Evolutionary conservation across 164 flowering plant species (phyloP).

Genomic region (Pachysandra terminalis): DNA sequence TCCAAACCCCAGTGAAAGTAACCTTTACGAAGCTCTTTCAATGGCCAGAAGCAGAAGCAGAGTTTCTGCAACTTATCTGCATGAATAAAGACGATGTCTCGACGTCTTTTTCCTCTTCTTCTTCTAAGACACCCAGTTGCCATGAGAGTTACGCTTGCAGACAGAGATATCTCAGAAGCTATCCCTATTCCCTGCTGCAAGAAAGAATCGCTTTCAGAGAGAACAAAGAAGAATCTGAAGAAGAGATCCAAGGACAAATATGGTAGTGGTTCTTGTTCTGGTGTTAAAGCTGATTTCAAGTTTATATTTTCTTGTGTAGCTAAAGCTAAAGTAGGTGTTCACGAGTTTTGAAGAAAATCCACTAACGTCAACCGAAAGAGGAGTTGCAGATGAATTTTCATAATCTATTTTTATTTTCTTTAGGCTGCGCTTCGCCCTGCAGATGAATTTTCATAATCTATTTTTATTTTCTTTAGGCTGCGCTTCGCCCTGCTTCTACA

Average conservation of each 20-base stretch:
- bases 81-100: not conserved
- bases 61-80: constrained; percentile 19
- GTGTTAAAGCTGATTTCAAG: not conserved
- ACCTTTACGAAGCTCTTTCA: constrained; percentile 25
- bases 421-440: no score
- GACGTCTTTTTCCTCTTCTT: no score
- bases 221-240: not conserved
- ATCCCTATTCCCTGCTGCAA: no score
- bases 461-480: no score
- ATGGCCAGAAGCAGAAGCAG: constrained; percentile 31
- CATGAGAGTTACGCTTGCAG: constrained; percentile 15
- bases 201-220: not conserved
- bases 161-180: not conserved
- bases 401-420: no score
- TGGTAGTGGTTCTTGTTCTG: not conserved
- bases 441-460: no score
- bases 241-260: no score
- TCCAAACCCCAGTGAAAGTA: no score
- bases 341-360: no score
- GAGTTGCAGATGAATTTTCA: no score
- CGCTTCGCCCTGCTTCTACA: no score
- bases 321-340: not conserved
- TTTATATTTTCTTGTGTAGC: not conserved
- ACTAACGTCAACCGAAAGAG: no score
- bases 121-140: not conserved